Base-by-base conservation (phyloP, 2,329 filamentous ascomycete species). In the Calonectria pseudoturangicola region DNA sequence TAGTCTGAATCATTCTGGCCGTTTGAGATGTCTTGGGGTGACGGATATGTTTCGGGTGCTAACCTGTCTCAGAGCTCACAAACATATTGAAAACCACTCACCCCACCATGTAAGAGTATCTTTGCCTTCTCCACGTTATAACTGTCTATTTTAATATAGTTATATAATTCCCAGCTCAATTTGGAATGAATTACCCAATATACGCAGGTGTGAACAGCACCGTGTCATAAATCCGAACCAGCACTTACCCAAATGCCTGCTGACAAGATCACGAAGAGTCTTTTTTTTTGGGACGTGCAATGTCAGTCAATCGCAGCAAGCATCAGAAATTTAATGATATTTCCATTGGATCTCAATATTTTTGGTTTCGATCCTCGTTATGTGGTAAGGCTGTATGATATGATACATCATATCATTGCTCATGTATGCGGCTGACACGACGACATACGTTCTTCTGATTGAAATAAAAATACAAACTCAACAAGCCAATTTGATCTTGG, bases 391-490 rank as follows among this genome's bases (percentile, higher is more conserved):
- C 13, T n/a, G 25, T 48, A 6, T 13, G 45, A 48, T 25, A 13
- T 48, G 45, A 48, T 13, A 48, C 9, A 48, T 48, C 45, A 48
- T 8, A 48, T 48, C 45, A 13, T 21, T 36, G 33, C 12, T 13
- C 18, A 21, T 48, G 9, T 21, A 16, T 25, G 8, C 25, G 45
- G n/a, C 8, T 48, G 45, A 25, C 45, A 48, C 45, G 45, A 48
- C 13, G 12, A 48, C 21, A n/a, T 9, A 25, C 45, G 45, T 48
- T 10, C 21, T 12, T 13, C 45, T 12, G 7, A 25, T 48, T 48
- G 45, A 41, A 60, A 18, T 60, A 60, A 39, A 60, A 41, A 28
- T 60, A 60, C 54, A 60, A 25, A 60, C 27, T 2, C n/a, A 21
- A 60, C 15, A 8, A 36, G 12, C 33, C 36, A 60, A 60, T 60